Base-by-base conservation (phyloP, 164 flowering plant genomes). In the Paratinospora sagittata region DNA sequence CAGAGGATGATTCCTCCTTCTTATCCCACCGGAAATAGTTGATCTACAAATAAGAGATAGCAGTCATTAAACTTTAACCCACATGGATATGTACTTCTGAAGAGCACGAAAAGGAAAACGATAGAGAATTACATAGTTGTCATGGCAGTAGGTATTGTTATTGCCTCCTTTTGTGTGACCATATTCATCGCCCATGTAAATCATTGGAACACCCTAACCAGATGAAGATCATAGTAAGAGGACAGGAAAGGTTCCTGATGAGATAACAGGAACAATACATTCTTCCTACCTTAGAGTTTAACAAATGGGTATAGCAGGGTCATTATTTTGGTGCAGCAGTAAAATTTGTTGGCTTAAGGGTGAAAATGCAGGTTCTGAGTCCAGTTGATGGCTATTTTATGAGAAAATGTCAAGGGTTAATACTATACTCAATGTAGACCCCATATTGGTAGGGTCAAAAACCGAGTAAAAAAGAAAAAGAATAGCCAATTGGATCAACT, bases 161-260 rank as follows among this genome's bases (percentile, higher is more conserved):
- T 94, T 94, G 76, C 97, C 98, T 43, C 96, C 97, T 84, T 94
- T 94, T 6, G 96, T 90, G 78, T 94, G 98, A 41, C 98, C 96
- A 76, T 90, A 91, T 79, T 94, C 98, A 72, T 91, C 98, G 17
- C 98, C 98, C 98, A 90, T 94, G 75, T 81, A 84, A 57, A 91
- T 85, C 98, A 93, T 90, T 3, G 97, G 98, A n/a, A 90, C 92
- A 74, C 98, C 98, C 98, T 93, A 83, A 57, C 69, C 63, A 78
- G 66, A 74, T 0, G 21, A 70, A 78, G 58, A 49, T 55, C 41
- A 71, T 13, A 17, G 67, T 74, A 33, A 78, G 61, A 23, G 10
- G 60, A 68, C n/a, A 72, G 45, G 67, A 61, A 49, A 19, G 47
- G 16, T 16, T 57, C 39, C 45, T 34, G 27, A 17, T 13, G 19